Evolutionary conservation across 768 basidiomycete species (phyloP).

Genomic region (Calocybe cyanea): DNA sequence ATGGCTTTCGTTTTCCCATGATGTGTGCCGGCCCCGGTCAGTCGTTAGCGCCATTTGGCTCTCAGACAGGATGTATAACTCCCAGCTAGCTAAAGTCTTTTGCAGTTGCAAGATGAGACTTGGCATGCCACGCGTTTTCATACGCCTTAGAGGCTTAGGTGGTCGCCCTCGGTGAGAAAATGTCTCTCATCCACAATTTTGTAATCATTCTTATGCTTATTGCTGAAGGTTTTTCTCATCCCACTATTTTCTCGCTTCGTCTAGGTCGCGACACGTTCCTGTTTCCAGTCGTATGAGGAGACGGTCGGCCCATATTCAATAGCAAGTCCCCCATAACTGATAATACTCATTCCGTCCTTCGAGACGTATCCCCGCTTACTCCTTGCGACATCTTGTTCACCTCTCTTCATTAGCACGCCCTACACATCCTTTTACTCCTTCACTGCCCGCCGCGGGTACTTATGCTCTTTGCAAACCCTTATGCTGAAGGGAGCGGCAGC

Average conservation of each 20-base stretch:
- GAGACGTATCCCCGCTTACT: conserved; percentile 21
- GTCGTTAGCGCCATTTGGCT: too few species aligned
- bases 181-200: conserved; percentile 32
- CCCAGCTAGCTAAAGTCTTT: too few species aligned
- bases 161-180: conserved; percentile 30
- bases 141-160: conserved; percentile 34
- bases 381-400: conserved; percentile 27
- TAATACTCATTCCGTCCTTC: conserved; percentile 25
- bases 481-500: conserved; percentile 35
- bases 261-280: conserved; percentile 36
- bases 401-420: conserved; percentile 29
- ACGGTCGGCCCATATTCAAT: conserved; percentile 37
- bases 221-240: neutral
- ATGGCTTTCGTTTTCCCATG: too few species aligned
- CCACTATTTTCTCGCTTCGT: neutral
- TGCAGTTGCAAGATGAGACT: too few species aligned
- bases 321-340: conserved; percentile 25
- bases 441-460: conserved; percentile 22
- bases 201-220: conserved; percentile 10
- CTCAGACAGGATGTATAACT: too few species aligned
- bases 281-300: conserved; percentile 35
- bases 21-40: too few species aligned
- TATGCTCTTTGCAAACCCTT: conserved; percentile 33
- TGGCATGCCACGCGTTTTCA: too few species aligned
- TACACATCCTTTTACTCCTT: conserved; percentile 34